Percentiles rank a stretch among this genome's conserved stretches.
Conservation (phyloP, 2,329 filamentous ascomycete species). For the Plectosphaerella sp. region DNA sequence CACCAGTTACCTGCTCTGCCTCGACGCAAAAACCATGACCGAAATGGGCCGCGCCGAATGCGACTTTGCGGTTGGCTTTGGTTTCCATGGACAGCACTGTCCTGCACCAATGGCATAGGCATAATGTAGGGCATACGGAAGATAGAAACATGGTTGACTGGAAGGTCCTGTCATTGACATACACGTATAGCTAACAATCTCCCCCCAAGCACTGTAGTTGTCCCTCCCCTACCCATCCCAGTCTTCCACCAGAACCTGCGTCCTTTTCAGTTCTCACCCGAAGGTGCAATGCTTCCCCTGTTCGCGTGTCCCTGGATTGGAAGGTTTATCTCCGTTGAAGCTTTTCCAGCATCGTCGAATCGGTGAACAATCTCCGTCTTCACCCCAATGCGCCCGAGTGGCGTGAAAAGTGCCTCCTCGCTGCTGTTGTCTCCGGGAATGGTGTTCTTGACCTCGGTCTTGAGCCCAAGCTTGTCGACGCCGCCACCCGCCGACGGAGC, state of each 20-base stretch:
- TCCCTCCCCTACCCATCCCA: too few relatives aligned
- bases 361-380: slow-evolving; percentile 3
- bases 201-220: too few relatives aligned
- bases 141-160: too few relatives aligned
- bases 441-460: neutral
- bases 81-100: slow-evolving; percentile 58
- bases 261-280: too few relatives aligned
- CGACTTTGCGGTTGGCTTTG: slow-evolving; percentile 54
- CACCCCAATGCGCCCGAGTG: slow-evolving; percentile 1
- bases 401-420: slow-evolving; percentile 3
- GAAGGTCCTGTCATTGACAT: too few relatives aligned
- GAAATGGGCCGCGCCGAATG: slow-evolving; percentile 62
- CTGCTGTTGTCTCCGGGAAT: slow-evolving; percentile 3
- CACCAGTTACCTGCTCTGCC: slow-evolving; percentile 60
- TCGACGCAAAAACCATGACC: slow-evolving; percentile 57
- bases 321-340: neutral
- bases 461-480: neutral
- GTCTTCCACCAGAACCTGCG: too few relatives aligned
- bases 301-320: neutral
- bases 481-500: neutral
- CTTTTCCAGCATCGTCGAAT: neutral
- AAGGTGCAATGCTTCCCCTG: neutral
- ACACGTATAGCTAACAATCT: too few relatives aligned
- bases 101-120: neutral
- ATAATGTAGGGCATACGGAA: too few relatives aligned